A percentile compares a stretch with the other conserved stretches of the same genome.
Evolutionary conservation across 2,329 filamentous ascomycete genomes (phyloP).

Genomic region (Fusarium nygamai): DNA sequence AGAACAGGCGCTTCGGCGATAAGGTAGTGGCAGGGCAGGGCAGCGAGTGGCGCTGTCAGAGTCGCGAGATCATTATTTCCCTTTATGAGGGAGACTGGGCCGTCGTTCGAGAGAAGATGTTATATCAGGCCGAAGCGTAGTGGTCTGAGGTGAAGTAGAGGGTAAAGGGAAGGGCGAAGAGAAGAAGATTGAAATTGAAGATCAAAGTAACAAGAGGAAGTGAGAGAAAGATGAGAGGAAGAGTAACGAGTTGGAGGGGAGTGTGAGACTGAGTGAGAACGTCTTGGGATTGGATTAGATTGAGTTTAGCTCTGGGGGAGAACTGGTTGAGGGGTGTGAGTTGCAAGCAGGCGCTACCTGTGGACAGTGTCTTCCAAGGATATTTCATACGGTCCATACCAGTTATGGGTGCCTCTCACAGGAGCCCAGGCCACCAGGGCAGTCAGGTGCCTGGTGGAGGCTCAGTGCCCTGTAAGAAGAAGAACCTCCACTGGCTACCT

Average conservation of each 20-base stretch:
- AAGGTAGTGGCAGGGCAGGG: constrained; percentile 39
- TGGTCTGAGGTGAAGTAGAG: constrained; percentile 12
- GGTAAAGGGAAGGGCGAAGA: constrained; percentile 22
- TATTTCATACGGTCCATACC: constrained; percentile 11
- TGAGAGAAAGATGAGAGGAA: constrained; percentile 34
- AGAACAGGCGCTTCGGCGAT: constrained; percentile 45
- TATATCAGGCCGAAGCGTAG: constrained; percentile 29
- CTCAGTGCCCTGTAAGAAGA: constrained; percentile 14
- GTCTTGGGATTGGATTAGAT: constrained; percentile 43
- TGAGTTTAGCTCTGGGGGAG: constrained; percentile 43
- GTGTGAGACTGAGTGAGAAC: constrained; percentile 32
- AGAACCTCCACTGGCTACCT: constrained; percentile 4
- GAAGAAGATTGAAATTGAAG: constrained; percentile 32
- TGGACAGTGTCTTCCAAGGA: constrained; percentile 16
- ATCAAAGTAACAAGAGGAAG: constrained; percentile 39
- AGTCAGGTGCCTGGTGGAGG: constrained; percentile 32
- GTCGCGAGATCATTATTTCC: constrained; percentile 43
- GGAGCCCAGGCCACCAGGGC: neutral
- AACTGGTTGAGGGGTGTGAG: constrained; percentile 30
- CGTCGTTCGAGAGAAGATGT: constrained; percentile 34
- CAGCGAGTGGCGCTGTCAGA: constrained; percentile 42
- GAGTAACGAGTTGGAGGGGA: constrained; percentile 33
- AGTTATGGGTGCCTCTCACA: constrained; percentile 13
- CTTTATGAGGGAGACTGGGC: constrained; percentile 33
- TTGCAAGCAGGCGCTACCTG: constrained; percentile 28